Evolutionary conservation across 805 yeast species (phyloP).

Genomic region (Spathaspora passalidarum): DNA sequence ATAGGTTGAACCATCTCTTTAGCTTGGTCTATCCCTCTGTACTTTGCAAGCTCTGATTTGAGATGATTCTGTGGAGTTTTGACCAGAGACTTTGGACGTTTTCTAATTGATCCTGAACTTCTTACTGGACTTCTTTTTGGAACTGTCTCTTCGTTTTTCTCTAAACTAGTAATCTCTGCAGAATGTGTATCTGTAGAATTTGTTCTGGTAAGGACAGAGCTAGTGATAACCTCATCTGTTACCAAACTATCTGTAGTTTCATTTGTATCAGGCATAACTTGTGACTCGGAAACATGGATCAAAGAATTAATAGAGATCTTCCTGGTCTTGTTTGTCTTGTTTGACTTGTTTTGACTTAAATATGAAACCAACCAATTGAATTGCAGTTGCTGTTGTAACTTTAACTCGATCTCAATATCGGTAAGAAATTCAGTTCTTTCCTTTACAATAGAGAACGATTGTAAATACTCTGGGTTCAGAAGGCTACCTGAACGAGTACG

Average conservation of each 20-base stretch:
- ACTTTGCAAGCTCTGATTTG: background rate
- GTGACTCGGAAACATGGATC: background rate
- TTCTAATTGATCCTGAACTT: too few species aligned
- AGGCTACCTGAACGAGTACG: conserved; percentile 1
- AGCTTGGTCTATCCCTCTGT: background rate
- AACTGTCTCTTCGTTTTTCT: background rate
- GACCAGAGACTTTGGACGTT: background rate
- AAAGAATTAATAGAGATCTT: conserved; percentile 1
- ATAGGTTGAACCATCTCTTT: background rate
- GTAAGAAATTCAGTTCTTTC: background rate
- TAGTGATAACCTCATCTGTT: background rate
- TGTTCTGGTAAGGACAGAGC: background rate
- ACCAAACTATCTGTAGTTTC: background rate
- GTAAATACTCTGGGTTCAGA: conserved; percentile 1
- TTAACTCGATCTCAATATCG: conserved; percentile 3
- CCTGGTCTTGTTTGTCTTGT: background rate
- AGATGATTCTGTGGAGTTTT: background rate
- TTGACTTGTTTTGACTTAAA: background rate
- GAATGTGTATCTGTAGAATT: background rate
- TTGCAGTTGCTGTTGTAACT: background rate
- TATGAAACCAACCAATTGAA: conserved; percentile 4
- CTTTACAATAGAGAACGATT: conserved; percentile 2
- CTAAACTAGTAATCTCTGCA: too few species aligned
- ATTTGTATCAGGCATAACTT: background rate
- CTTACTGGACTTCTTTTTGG: too few species aligned